Evolutionary conservation across 2,329 filamentous ascomycete genomes (phyloP), one percentile per base, ranked within the genome.

Genomic region (Penicillium aurantiogriseum): DNA sequence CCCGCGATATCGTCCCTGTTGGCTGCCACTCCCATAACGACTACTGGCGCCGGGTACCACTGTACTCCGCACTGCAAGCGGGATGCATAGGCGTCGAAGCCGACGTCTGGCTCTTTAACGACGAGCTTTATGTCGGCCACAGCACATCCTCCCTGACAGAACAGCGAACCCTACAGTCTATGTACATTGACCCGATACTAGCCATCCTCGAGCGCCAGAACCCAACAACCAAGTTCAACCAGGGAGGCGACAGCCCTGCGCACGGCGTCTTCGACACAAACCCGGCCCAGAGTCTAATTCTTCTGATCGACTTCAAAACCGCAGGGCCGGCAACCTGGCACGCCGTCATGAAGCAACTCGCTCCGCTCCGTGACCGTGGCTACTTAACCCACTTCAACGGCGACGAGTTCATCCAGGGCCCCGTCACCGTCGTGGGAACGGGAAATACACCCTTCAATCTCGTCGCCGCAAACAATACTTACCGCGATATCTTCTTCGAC

Each of bases 1-100:
- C 81, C 4, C 76, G 75, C 23, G 79, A 80, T 57, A 77, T 83
- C 33, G 67, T 71, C 1, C 81, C 82, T 0, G 77, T 81, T 13
- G 74, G 73, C 33, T 84, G 81, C 58, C 82, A 85, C 63, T 84
- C 81, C 3, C 83, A 85, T 64, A 85, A 85, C 63, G 83, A 85
- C 67, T 85, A 85, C 68, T 84, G 81, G 81, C 80, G 81, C 9
- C 74, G 73, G 2, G 74, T 83, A 0, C 83, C 83, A 0, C 74
- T 85, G 0, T 83, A 78, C 65, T 81, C 81, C n/a, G 83, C 83
- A 11, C 72, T 85, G 0, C 73, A 77, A 56, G 81, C 77, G 25
- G 83, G 83, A 43, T 85, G 82, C 65, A 77, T 79, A 13, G 76
- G 82, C 33, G 80, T 85, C 19, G 83, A 85, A 72, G 83, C 83